A percentile compares a stretch with the other conserved stretches of the same genome.
phyloP scores from a whole-genome alignment of 345 rosid genomes.

The Euclidium syriacum region DNA sequence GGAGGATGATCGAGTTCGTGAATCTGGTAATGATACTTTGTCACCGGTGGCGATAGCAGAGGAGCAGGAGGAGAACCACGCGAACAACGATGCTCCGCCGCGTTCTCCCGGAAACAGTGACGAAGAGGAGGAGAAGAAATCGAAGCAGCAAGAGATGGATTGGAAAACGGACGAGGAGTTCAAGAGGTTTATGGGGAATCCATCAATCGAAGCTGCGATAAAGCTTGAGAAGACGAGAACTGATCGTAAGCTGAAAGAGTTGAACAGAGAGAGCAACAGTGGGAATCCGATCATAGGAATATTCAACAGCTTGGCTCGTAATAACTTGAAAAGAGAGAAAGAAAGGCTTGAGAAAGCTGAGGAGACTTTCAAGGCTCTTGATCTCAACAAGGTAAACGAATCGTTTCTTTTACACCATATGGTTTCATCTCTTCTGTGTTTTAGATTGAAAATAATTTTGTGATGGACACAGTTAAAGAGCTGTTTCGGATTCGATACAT shows the following conservation, averaged over 20 bases:
- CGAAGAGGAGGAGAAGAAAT: conserved; percentile 35
- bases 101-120: conserved; percentile 19
- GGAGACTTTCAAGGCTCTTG: conserved; percentile 82
- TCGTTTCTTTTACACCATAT: background rate
- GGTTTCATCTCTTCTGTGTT: conserved; percentile 6
- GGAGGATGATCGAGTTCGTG: conserved; percentile 40
- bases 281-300: conserved; percentile 50
- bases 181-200: conserved; percentile 94
- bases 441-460: conserved; percentile 6
- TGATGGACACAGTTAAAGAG: conserved; percentile 58
- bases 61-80: conserved; percentile 26
- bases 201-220: conserved; percentile 90
- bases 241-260: conserved; percentile 81
- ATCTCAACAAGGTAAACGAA: conserved; percentile 66
- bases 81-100: conserved; percentile 16
- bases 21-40: conserved; percentile 18
- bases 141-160: conserved; percentile 70
- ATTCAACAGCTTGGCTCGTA: conserved; percentile 55
- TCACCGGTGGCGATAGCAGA: conserved; percentile 44
- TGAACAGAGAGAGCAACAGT: conserved; percentile 49
- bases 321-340: conserved; percentile 58
- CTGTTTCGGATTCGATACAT: conserved; percentile 86
- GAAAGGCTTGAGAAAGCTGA: conserved; percentile 85
- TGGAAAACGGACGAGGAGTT: conserved; percentile 95
- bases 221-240: conserved; percentile 97